phyloP scores from a whole-genome alignment of 345 rosid genomes.

The Clarkia xantiana region DNA sequence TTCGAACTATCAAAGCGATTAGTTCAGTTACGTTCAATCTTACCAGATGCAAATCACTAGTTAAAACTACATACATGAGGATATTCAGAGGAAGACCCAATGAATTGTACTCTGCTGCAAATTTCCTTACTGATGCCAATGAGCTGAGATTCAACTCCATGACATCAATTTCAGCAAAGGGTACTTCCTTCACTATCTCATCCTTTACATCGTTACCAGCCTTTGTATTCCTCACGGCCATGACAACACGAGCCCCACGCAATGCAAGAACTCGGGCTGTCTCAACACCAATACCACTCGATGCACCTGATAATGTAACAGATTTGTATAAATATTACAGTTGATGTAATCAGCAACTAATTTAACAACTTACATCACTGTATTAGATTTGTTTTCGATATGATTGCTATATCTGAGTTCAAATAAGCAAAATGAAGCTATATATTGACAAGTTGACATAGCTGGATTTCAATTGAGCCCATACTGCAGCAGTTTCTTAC shows the following conservation, averaged over 20 bases:
- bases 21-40: not conserved
- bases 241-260: constrained; percentile 47
- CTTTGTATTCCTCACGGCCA: constrained; percentile 47
- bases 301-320: constrained; percentile 32
- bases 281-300: constrained; percentile 67
- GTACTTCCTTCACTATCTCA: constrained; percentile 36
- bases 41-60: not conserved
- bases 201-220: constrained; percentile 42
- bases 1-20: not conserved
- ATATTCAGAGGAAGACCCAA: constrained; percentile 42
- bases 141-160: constrained; percentile 76
- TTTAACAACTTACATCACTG: not conserved
- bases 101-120: constrained; percentile 34
- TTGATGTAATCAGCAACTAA: not conserved
- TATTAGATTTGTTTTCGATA: not conserved
- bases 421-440: not conserved
- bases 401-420: not conserved
- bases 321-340: not conserved
- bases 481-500: too few species aligned
- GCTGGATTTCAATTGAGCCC: too few species aligned
- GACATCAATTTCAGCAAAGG: constrained; percentile 42
- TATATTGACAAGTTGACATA: not conserved
- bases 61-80: constrained; percentile 26
- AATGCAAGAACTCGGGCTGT: constrained; percentile 63
- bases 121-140: constrained; percentile 47